Evolutionary conservation across 176 grass and related monocot genomes (phyloP), one percentile per base, ranked within the genome.

Genomic region (Melocanna baccifera): DNA sequence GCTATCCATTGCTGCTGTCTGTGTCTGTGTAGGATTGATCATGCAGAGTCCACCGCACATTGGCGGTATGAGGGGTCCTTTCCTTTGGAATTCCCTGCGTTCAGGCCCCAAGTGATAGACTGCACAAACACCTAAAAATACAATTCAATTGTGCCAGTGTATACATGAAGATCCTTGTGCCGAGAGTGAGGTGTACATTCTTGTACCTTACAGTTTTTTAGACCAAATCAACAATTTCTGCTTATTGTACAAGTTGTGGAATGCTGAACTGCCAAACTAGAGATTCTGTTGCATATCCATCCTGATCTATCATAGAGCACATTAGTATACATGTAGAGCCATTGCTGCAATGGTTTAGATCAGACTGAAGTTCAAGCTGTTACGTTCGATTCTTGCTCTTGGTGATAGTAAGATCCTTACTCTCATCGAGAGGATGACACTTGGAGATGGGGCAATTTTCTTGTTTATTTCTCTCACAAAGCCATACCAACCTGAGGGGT

Each of bases 11-110:
- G 91, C 96, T 1, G 85, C 93, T 45, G 96, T 98, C 11, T 98
- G 93, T 73, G 93, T 98, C 29, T 98, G 96, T 52, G 83, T 98
- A 12, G 93, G 91, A 29, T 42, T 98, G 56, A 74, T 98, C 48
- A 82, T 98, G 68, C 91, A 95, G 85, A 90, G 91, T 50, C 91
- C 83, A 0, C 96, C 93, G 0, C 42, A 69, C 12, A 82, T 95
- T 13, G 46, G 66, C 62, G 85, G 41, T 40, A 80, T 65, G 51
- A 91, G 3, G 25, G 80, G 81, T 37, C 89, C 96, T 68, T 98
- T 98, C 75, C 57, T 90, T 69, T 95, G 96, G 96, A 86, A 93
- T 6, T 48, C 47, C 4, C 56, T 98, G 63, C 39, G 1, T 57
- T 86, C 75, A 59, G 96, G 96, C 18, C 88, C 83, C 34, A 85